phyloP scores from a whole-genome alignment of 1,284 basidiomycete genomes.

The Tremellales sp. region DNA sequence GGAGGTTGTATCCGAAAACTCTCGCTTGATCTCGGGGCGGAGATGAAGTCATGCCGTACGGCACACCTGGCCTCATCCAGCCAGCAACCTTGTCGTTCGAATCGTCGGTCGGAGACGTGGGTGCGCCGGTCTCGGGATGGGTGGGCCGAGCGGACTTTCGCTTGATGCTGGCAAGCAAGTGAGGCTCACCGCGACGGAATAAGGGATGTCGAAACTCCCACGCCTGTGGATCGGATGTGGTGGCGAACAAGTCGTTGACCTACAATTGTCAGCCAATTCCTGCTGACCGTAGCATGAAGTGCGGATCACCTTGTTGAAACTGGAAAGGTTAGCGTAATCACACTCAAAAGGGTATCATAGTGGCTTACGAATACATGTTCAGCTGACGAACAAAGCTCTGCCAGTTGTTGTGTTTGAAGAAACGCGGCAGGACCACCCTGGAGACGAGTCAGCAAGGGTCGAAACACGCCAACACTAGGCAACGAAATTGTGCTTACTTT shows the following conservation, averaged over 20 bases:
- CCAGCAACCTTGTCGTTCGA: conserved; percentile 19
- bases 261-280: conserved; percentile 12
- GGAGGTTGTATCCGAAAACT: conserved; percentile 11
- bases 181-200: conserved; percentile 48
- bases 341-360: background rate
- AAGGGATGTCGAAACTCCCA: conserved; percentile 51
- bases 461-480: too few species aligned
- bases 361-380: conserved; percentile 50
- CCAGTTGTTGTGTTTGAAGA: conserved; percentile 52
- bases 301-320: conserved; percentile 41
- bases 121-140: conserved; percentile 8
- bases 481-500: conserved; percentile 27
- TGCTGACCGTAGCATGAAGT: too few species aligned
- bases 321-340: conserved; percentile 12
- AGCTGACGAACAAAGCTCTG: conserved; percentile 51
- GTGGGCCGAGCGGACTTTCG: conserved; percentile 39
- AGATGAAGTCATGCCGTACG: conserved; percentile 1
- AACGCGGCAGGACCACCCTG: conserved; percentile 47
- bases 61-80: conserved; percentile 24
- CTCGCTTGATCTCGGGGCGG: background rate
- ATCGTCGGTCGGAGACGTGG: conserved; percentile 27
- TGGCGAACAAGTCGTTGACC: conserved; percentile 47
- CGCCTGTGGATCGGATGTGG: conserved; percentile 40
- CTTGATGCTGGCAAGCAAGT: conserved; percentile 47
- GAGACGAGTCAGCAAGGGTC: conserved; percentile 2